Evolutionary conservation across 257 asterid genomes (phyloP).

Genomic region (Linaria vulgaris): DNA sequence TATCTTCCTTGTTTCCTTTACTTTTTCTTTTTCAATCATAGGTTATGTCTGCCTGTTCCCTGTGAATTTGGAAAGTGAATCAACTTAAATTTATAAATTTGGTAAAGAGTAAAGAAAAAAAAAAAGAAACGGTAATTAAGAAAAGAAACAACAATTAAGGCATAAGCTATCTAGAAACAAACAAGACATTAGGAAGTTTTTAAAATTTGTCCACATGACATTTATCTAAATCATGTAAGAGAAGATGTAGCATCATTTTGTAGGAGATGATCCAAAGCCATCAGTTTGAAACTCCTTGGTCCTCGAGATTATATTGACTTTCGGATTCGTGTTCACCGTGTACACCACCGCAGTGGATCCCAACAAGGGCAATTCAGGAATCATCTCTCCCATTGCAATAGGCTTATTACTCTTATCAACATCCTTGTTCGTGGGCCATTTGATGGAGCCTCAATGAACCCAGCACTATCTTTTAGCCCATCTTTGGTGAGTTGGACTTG

Average conservation of each 20-base stretch:
- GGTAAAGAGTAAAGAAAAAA: too few species aligned
- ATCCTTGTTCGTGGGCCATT: constrained; percentile 63
- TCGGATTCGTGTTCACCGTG: constrained; percentile 65
- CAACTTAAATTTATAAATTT: too few species aligned
- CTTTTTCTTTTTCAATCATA: not conserved
- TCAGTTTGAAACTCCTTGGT: constrained; percentile 56
- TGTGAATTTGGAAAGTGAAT: constrained; percentile 36
- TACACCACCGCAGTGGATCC: constrained; percentile 76
- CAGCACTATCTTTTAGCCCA: constrained; percentile 68
- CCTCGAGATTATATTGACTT: constrained; percentile 63
- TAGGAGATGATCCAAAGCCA: too few species aligned
- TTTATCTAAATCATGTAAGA: too few species aligned
- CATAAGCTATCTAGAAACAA: too few species aligned
- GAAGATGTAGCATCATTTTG: too few species aligned
- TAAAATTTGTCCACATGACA: too few species aligned
- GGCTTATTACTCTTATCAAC: constrained; percentile 63
- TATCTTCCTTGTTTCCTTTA: too few species aligned
- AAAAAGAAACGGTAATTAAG: too few species aligned
- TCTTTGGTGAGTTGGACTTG: constrained; percentile 59
- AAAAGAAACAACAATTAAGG: too few species aligned
- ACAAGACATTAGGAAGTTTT: too few species aligned
- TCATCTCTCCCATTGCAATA: constrained; percentile 58
- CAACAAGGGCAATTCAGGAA: constrained; percentile 56
- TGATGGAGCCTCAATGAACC: constrained; percentile 78
- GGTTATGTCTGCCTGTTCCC: constrained; percentile 24